Evolutionary conservation across 345 rosid genomes (phyloP).

Genomic region (Citrus glauca): DNA sequence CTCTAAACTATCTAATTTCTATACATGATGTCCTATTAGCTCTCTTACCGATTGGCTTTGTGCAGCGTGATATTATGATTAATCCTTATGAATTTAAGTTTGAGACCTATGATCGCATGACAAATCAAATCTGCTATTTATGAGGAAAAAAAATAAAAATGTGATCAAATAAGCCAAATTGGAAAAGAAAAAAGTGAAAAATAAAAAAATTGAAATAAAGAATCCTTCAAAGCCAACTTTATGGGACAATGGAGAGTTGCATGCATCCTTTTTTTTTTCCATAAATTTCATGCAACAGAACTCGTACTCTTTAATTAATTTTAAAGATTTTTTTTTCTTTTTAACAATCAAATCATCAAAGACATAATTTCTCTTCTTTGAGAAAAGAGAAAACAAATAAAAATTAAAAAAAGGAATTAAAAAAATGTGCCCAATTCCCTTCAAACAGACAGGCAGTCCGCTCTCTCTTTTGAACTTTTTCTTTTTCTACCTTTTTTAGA

Average conservation of each 20-base stretch:
- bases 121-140: too few relatives aligned
- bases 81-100: too few relatives aligned
- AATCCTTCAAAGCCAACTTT: constrained; percentile 29
- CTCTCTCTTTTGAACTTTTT: constrained; percentile 19
- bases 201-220: constrained; percentile 10
- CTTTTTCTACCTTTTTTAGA: constrained; percentile 18
- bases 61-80: too few relatives aligned
- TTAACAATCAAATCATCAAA: constrained; percentile 32
- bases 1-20: too few relatives aligned
- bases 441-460: constrained; percentile 54
- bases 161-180: too few relatives aligned
- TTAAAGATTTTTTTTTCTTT: background rate
- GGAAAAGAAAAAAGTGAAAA: background rate
- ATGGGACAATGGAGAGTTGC: background rate
- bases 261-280: constrained; percentile 4
- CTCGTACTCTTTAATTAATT: background rate
- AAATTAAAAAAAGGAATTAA: constrained; percentile 9
- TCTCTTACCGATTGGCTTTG: too few relatives aligned
- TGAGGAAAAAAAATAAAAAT: too few relatives aligned
- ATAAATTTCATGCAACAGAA: constrained; percentile 32
- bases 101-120: too few relatives aligned
- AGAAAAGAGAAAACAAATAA: constrained; percentile 2
- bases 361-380: constrained; percentile 24
- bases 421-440: constrained; percentile 39
- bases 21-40: too few relatives aligned